Evolutionary conservation across 345 rosid genomes (phyloP).

Genomic region (Syzygium aqueum): DNA sequence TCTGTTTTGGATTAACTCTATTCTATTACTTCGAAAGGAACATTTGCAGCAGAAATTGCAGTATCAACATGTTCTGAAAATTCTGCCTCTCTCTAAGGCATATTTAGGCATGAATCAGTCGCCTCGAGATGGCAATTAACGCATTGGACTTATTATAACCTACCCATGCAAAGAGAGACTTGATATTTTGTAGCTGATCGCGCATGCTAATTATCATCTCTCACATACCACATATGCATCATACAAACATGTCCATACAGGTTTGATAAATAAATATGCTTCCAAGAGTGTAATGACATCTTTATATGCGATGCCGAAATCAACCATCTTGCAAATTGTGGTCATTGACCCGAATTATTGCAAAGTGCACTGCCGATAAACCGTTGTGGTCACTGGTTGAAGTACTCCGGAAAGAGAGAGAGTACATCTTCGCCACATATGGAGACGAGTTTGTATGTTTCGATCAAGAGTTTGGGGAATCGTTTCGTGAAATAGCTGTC

Average conservation of each 20-base stretch:
- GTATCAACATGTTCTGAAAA: not conserved
- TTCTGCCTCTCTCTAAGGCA: not conserved
- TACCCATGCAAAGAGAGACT: not conserved
- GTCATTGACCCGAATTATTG: not conserved
- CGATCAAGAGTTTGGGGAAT: constrained; percentile 73
- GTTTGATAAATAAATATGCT: not conserved
- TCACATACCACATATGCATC: not conserved
- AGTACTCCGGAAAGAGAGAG: constrained; percentile 62
- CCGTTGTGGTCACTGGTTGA: not conserved
- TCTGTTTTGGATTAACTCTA: not conserved
- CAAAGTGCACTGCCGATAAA: not conserved
- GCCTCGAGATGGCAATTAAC: not conserved
- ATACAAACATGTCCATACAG: not conserved
- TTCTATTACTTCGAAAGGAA: not conserved
- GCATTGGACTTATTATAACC: not conserved
- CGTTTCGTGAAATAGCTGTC: constrained; percentile 57
- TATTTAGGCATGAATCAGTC: not conserved
- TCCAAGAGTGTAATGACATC: not conserved
- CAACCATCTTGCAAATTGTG: not conserved
- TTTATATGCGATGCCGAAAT: not conserved
- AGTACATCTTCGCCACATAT: constrained; percentile 33
- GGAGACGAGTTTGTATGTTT: constrained; percentile 58
- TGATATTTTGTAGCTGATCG: not conserved
- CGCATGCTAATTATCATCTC: not conserved
- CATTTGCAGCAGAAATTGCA: not conserved